phyloP scores from a whole-genome alignment of 2,329 filamentous ascomycete species.

The Ophiostoma angusticollis region DNA sequence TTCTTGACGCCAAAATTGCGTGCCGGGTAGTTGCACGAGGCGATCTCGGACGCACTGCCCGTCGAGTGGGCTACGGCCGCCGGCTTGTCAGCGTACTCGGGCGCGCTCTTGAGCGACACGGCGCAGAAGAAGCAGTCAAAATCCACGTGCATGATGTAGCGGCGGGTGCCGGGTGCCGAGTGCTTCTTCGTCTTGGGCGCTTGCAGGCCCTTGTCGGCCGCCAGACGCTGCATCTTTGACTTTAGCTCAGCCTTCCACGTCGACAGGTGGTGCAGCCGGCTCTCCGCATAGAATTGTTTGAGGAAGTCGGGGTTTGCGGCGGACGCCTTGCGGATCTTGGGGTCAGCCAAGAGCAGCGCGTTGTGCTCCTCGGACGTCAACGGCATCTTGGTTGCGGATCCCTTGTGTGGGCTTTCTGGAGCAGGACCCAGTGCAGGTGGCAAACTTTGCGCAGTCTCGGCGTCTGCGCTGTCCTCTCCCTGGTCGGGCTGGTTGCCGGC shows the following conservation, averaged over 20 bases:
- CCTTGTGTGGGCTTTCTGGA: not conserved
- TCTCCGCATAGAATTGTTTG: conserved; percentile 90
- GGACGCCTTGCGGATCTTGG: conserved; percentile 74
- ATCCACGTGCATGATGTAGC: conserved; percentile 89
- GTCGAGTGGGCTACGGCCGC: conserved; percentile 79
- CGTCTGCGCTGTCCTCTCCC: too few relatives aligned
- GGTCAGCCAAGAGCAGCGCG: conserved; percentile 68
- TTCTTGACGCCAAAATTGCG: conserved; percentile 81
- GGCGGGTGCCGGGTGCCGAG: conserved; percentile 41
- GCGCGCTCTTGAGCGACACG: conserved; percentile 67
- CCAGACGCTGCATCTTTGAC: conserved; percentile 68
- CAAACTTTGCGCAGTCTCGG: too few relatives aligned
- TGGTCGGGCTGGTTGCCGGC: not conserved
- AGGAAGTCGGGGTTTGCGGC: conserved; percentile 89
- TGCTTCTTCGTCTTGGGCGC: conserved; percentile 22
- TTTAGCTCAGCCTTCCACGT: conserved; percentile 96
- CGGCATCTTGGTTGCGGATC: conserved; percentile 11
- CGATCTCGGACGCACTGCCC: conserved; percentile 83
- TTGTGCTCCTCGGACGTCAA: conserved; percentile 92
- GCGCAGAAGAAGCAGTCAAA: conserved; percentile 99
- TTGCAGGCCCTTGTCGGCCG: conserved; percentile 47
- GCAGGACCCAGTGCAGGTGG: not conserved
- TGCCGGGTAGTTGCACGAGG: conserved; percentile 92
- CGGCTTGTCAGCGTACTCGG: conserved; percentile 65
- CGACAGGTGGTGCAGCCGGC: conserved; percentile 84